Evolutionary conservation across 2,329 filamentous ascomycete species (phyloP), one percentile per base, ranked within the genome.

Genomic region (Aspergillus phoenicis): DNA sequence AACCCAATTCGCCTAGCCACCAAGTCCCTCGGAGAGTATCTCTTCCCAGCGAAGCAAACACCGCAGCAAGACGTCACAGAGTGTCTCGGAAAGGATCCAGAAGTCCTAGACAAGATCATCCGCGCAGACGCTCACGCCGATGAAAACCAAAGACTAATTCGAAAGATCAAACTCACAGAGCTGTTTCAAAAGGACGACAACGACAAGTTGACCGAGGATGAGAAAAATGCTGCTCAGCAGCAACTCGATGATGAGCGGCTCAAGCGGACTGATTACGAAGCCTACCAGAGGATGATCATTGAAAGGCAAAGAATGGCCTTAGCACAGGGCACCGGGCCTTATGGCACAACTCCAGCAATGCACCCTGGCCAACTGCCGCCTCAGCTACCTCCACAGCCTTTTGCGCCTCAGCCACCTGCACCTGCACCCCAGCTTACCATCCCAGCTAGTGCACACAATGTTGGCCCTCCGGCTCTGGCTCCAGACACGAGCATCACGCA

Each of bases 121-220:
- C 36, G n/a, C 17, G 55, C 62, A 8, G 60, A 66, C n/a, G 62
- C 67, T 39, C 60, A 64, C 7, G 51, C 62, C 15, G 55, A 68
- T 11, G 48, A 66, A 11, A 36, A 6, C 11, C 33, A 13, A 1
- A 59, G 48, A 22, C 66, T 68, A 53, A 75, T 80, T 52, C 52
- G 72, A 68, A 58, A 73, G 1, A 87, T 94, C 59, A 82, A 85
- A 3, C 83, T 88, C 41, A 90, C 88, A 0, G 89, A 94, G 66
- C 89, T 88, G 0, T 91, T 92, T 65, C 87, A 90, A 65, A 82
- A 86, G 65, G 88, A 93, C 64, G 88, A 90, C 59, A 77, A 84
- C 10, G 86, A 87, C 53, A 81, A 82, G 11, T 74, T 93, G 22
- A 87, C 86, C 0, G 78, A 80, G 0, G 86, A 89, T 55, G 89